phyloP scores from a whole-genome alignment of 306 rosid species.

The Comarum palustre region DNA sequence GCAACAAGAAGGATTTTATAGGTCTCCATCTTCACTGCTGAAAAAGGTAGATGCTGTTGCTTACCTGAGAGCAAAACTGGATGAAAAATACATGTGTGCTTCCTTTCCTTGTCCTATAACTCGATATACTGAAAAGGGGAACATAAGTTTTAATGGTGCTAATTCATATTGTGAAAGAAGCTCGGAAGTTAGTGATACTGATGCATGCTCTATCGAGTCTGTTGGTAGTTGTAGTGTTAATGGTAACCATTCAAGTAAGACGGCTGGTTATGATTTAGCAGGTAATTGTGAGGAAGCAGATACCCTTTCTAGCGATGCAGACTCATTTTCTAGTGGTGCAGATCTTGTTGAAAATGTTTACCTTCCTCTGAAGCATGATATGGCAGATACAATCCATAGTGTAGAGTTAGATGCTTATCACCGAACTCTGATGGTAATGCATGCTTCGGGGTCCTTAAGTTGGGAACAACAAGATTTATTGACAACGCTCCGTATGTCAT shows the following conservation, averaged over 20 bases:
- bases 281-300: conserved; percentile 50
- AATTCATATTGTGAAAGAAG: conserved; percentile 43
- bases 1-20: conserved; percentile 25
- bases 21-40: conserved; percentile 26
- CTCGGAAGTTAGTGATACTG: conserved; percentile 46
- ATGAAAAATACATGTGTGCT: conserved; percentile 51
- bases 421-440: conserved; percentile 56
- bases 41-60: conserved; percentile 78
- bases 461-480: conserved; percentile 82
- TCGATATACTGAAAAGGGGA: conserved; percentile 40
- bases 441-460: conserved; percentile 83
- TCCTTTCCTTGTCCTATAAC: conserved; percentile 37
- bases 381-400: conserved; percentile 52
- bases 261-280: conserved; percentile 39
- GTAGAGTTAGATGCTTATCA: conserved; percentile 73
- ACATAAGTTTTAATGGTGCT: conserved; percentile 33
- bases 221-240: conserved; percentile 82
- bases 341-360: conserved; percentile 39
- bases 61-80: conserved; percentile 56
- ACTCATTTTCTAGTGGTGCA: conserved; percentile 43
- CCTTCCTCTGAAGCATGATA: conserved; percentile 38
- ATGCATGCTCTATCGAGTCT: conserved; percentile 42
- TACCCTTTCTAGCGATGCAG: conserved; percentile 57
- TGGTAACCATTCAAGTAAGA: conserved; percentile 37
- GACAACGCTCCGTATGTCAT: conserved; percentile 81